Evolutionary conservation across 2,329 filamentous ascomycete genomes (phyloP), one percentile per base, ranked within the genome.

Genomic region (Sclerotinia borealis): DNA sequence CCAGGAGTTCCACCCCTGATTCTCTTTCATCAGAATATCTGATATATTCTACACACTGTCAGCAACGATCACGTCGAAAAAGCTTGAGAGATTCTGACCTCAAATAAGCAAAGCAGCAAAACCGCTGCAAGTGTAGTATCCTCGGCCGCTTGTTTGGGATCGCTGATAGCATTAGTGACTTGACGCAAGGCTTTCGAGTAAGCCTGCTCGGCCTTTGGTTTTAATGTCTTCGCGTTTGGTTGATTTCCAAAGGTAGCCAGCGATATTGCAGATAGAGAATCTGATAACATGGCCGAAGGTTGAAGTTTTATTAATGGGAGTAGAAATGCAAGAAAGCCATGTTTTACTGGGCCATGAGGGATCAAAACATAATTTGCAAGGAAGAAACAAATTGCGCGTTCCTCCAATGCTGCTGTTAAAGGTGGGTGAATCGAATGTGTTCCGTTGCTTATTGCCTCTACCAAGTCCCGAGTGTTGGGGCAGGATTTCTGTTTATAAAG

Each of bases 321-420:
- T 41, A 62, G 34, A 29, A 62, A 62, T 9, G 51, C 41, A 19
- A 62, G 60, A 22, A 62, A 62, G 19, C 60, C 60, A 31, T 22
- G 34, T 49, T 15, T 58, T 29, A 62, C 36, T 17, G 19, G 13
- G 4, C 60, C 60, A n/a, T 58, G 60, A 25, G 51, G 51, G n/a
- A 58, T 48, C 19, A 62, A 48, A 39, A 62, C 60, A n/a, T 62
- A 62, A n/a, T 62, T 62, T 7, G 60, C 36, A 41, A 62, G 43
- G 19, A 62, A 58, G 34, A 62, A 62, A 31, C 60, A 58, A 27
- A 62, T 49, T 36, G 60, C 60, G 27, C 60, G 60, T 39, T 62
- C 60, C 37, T 62, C 60, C 19, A 62, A 39, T 31, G 60, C 41
- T 13, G 60, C 60, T 15, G 51, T 62, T 25, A 58, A 58, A 10